A percentile compares a stretch with the other conserved stretches of the same genome.
These are phyloP conservation scores for Chalciporus piperatus DNA, from an alignment of 768 basidiomycete genomes.

Conservation along the genomic window DNA sequence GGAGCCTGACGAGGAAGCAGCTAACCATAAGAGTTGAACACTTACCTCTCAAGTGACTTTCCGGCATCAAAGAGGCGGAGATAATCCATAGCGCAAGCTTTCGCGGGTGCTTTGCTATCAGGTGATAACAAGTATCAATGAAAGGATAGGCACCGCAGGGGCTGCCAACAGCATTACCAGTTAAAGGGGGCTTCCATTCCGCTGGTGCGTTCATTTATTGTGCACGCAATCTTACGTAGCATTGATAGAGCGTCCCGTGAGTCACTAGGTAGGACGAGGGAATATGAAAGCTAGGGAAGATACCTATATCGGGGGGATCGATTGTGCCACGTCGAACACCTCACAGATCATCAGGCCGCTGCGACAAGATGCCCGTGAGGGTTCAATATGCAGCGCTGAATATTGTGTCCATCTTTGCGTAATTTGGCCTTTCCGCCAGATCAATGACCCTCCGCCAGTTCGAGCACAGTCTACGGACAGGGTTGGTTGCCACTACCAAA, in stretches of 20 bases:
- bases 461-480: conserved; percentile 1
- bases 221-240: background rate
- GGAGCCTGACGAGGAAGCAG: background rate
- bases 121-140: conserved; percentile 11
- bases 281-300: background rate
- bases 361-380: background rate
- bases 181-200: conserved; percentile 22
- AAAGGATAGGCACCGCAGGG: conserved; percentile 16
- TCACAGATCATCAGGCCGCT: conserved; percentile 6
- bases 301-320: conserved; percentile 11
- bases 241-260: conserved; percentile 1
- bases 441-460: background rate
- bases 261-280: background rate
- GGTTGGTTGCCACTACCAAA: background rate
- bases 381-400: background rate
- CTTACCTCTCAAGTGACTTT: background rate
- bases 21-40: conserved; percentile 11
- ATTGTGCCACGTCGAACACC: background rate
- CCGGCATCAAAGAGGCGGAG: conserved; percentile 15
- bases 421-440: background rate
- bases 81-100: conserved; percentile 11
- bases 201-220: conserved; percentile 4
- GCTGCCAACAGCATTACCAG: background rate
- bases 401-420: background rate
- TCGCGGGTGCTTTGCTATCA: conserved; percentile 14